phyloP scores from a whole-genome alignment of 148 eudicot species.

The Vaccinium darrowii region DNA sequence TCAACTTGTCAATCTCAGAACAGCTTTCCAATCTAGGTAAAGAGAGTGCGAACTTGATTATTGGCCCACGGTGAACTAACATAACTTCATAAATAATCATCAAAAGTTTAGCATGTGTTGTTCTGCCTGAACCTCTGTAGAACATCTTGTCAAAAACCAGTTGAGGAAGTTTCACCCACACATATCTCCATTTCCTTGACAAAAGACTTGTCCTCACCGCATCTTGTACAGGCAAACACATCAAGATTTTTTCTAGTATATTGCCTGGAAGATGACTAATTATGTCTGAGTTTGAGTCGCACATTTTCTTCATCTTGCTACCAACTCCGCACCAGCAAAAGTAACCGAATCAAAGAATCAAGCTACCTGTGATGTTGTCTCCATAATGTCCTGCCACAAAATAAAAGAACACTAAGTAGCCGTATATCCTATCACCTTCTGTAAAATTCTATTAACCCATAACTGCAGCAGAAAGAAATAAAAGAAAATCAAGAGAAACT shows the following conservation, averaged over 20 bases:
- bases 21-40: background rate
- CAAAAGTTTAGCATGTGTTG: background rate
- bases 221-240: slow-evolving; percentile 7
- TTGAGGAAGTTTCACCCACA: slow-evolving; percentile 19
- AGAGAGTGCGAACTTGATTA: background rate
- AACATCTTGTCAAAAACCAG: slow-evolving; percentile 18
- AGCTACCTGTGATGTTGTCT: background rate
- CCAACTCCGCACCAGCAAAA: too few species aligned
- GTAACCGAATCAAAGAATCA: background rate
- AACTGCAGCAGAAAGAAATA: too few species aligned
- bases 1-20: background rate
- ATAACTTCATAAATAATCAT: background rate
- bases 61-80: background rate
- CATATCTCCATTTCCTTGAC: slow-evolving; percentile 11
- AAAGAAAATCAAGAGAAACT: background rate
- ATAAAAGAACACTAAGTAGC: background rate
- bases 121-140: background rate
- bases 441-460: too few species aligned
- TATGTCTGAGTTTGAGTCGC: background rate
- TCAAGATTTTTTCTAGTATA: slow-evolving; percentile 1
- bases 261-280: background rate
- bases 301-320: too few species aligned
- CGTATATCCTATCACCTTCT: background rate
- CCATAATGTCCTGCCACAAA: background rate
- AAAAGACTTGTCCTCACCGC: slow-evolving; percentile 23